Conservation (phyloP, 2,329 filamentous ascomycete genomes). For the Alternaria sp. region DNA sequence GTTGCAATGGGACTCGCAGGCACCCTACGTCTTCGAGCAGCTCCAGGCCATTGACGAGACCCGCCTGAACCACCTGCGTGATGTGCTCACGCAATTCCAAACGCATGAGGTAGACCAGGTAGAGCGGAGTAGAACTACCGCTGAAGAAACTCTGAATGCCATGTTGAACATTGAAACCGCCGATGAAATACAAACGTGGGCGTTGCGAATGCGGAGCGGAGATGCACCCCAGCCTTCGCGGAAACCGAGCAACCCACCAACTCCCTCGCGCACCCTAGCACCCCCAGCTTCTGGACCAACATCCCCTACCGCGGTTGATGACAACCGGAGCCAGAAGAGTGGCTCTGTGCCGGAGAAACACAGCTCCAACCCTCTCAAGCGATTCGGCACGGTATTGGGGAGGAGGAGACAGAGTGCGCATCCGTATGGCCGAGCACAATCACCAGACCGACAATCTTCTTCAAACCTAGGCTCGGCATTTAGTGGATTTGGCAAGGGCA, state of each 20-base stretch:
- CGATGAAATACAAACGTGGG: conserved; percentile 82
- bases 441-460: conserved; percentile 60
- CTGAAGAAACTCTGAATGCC: conserved; percentile 79
- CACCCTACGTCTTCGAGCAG: conserved; percentile 92
- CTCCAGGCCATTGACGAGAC: conserved; percentile 90
- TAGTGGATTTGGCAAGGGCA: conserved; percentile 68
- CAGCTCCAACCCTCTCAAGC: conserved; percentile 47
- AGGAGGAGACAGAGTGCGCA: conserved; percentile 48
- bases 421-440: conserved; percentile 47
- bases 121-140: conserved; percentile 73
- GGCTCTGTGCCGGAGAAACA: conserved; percentile 50
- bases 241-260: conserved; percentile 40
- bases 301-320: conserved; percentile 53
- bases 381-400: conserved; percentile 50
- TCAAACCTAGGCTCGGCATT: conserved; percentile 64
- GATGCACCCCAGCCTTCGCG: conserved; percentile 39
- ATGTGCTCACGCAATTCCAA: conserved; percentile 88
- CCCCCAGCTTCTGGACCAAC: conserved; percentile 38
- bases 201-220: conserved; percentile 52
- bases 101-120: conserved; percentile 91
- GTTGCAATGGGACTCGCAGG: conserved; percentile 90
- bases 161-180: conserved; percentile 86
- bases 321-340: conserved; percentile 63
- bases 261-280: conserved; percentile 44
- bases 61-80: conserved; percentile 85